Evolutionary conservation across 345 rosid genomes (phyloP).

Genomic region (Abelmoschus esculentus): DNA sequence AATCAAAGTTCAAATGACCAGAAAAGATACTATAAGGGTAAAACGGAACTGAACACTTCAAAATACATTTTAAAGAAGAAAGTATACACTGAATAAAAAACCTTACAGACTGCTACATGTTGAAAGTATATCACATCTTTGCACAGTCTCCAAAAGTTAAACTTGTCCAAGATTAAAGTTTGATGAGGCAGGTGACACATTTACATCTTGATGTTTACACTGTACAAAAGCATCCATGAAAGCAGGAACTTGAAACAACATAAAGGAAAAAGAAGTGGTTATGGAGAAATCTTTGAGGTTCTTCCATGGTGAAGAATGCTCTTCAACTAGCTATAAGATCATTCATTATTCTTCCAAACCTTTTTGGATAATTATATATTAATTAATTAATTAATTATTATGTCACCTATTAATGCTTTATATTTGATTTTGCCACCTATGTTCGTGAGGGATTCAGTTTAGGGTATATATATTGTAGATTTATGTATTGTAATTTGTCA

Average conservation of each 20-base stretch:
- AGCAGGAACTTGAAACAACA: neutral
- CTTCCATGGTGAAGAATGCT: neutral
- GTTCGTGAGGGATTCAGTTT: no score
- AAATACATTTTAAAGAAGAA: neutral
- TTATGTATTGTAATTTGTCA: slow-evolving; percentile 11
- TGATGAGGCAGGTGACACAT: neutral
- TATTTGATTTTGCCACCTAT: neutral
- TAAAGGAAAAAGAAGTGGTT: neutral
- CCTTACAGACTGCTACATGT: neutral
- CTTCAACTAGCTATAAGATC: neutral
- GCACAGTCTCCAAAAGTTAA: slow-evolving; percentile 4
- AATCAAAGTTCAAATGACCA: no score
- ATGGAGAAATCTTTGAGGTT: neutral
- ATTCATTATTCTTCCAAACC: neutral
- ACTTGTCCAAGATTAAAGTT: slow-evolving; percentile 10
- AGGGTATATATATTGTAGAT: no score
- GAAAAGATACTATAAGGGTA: no score
- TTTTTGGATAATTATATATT: neutral
- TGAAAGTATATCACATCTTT: neutral
- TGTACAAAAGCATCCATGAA: slow-evolving; percentile 10
- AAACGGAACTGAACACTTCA: neutral
- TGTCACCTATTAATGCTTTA: neutral
- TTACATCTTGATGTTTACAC: neutral
- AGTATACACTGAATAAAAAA: neutral
- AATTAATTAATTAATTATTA: neutral